Conservation (phyloP, 345 rosid genomes). For the Linum lewisii region DNA sequence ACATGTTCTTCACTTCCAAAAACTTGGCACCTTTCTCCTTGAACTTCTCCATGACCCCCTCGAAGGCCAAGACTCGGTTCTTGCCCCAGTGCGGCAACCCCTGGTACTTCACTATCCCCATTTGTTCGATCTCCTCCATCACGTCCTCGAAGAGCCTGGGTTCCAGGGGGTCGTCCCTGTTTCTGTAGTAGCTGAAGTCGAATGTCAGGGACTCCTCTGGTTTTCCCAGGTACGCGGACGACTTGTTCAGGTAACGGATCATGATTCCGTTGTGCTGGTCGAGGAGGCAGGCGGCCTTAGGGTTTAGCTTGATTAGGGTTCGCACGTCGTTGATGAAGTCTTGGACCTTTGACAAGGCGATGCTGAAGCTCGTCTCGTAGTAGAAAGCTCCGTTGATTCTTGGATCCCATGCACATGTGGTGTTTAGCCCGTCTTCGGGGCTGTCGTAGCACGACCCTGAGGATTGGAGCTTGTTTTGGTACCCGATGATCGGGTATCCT, state of each 20-base stretch:
- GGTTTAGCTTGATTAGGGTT: constrained; percentile 35
- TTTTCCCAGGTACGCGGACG: constrained; percentile 64
- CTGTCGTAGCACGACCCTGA: constrained; percentile 83
- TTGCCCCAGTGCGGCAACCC: constrained; percentile 86
- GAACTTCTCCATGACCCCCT: constrained; percentile 42
- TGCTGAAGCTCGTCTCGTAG: constrained; percentile 48
- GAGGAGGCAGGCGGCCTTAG: constrained; percentile 38
- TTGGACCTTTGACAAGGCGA: constrained; percentile 33
- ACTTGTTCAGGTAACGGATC: constrained; percentile 65
- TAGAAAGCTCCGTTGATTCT: constrained; percentile 56
- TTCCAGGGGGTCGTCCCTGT: constrained; percentile 44
- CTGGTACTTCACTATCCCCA: constrained; percentile 57
- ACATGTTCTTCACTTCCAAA: constrained; percentile 39
- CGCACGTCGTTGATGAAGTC: constrained; percentile 60
- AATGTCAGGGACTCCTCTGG: constrained; percentile 63
- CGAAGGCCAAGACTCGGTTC: constrained; percentile 53
- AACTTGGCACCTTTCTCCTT: constrained; percentile 24
- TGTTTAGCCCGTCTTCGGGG: constrained; percentile 31
- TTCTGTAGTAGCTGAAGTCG: constrained; percentile 60
- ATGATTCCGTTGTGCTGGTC: constrained; percentile 63
- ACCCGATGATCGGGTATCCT: constrained; percentile 71
- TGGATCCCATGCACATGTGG: constrained; percentile 74
- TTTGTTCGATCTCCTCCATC: constrained; percentile 73
- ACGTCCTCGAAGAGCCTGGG: constrained; percentile 62
- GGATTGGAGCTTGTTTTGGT: constrained; percentile 59